phyloP scores from a whole-genome alignment of 192 early-diverging fungal genomes.

The Coemansia sp. region DNA sequence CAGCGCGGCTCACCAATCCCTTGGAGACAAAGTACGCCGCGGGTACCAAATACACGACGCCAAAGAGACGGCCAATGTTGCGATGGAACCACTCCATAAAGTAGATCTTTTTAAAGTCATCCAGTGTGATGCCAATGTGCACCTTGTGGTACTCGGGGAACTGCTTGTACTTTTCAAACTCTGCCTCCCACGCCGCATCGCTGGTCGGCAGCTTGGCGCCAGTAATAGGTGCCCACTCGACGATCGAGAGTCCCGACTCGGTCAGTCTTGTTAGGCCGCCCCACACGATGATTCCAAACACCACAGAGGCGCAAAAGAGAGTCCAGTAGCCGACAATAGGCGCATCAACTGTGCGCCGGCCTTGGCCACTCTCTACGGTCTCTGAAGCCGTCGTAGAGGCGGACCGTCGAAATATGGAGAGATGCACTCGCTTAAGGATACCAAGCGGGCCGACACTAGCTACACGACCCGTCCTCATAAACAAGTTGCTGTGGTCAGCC shows the following conservation, averaged over 20 bases:
- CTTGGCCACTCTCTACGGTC: not conserved
- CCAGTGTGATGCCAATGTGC: conserved; percentile 84
- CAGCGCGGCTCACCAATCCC: conserved; percentile 74
- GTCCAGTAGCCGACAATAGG: conserved; percentile 93
- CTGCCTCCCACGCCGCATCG: conserved; percentile 84
- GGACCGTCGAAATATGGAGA: not conserved
- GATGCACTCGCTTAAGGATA: not conserved
- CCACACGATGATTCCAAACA: conserved; percentile 91
- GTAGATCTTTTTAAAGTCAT: conserved; percentile 97
- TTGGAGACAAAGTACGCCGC: conserved; percentile 81
- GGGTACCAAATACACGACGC: conserved; percentile 83
- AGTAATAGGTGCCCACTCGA: conserved; percentile 95
- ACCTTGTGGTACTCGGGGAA: conserved; percentile 97
- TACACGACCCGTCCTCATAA: not conserved
- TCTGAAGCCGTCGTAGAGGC: conserved; percentile 1
- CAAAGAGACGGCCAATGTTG: conserved; percentile 92
- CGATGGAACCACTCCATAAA: conserved; percentile 99
- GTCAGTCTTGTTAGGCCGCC: conserved; percentile 96
- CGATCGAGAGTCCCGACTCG: conserved; percentile 95
- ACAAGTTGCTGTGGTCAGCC: not conserved
- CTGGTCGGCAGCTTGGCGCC: conserved; percentile 90
- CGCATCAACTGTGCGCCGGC: conserved; percentile 33
- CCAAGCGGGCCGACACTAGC: not conserved
- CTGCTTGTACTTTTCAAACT: conserved; percentile 99
- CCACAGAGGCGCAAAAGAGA: conserved; percentile 81